Percentiles rank a stretch among this genome's conserved stretches.
phyloP scores from a whole-genome alignment of 768 basidiomycete species.

The Candolleomyces eurysporus region DNA sequence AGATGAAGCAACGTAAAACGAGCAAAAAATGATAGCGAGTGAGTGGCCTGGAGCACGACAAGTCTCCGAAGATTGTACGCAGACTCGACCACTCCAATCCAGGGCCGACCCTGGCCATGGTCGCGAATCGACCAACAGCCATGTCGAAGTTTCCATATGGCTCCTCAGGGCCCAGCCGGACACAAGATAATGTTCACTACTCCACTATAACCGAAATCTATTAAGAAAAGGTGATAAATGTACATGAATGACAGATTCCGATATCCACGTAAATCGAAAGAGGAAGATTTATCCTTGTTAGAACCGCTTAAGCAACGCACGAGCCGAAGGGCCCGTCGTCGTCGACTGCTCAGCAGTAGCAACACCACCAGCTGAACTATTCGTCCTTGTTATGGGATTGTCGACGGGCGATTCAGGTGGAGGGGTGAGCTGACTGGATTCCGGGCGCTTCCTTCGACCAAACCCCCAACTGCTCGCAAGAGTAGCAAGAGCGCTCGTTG shows the following conservation, averaged over 20 bases:
- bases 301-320: conserved; percentile 39
- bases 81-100: not conserved
- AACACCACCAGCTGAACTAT: not conserved
- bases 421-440: conserved; percentile 21
- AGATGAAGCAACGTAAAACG: not conserved
- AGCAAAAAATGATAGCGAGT: not conserved
- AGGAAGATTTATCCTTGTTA: conserved; percentile 15
- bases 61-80: not conserved
- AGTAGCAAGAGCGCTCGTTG: conserved; percentile 53
- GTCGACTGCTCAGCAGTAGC: not conserved
- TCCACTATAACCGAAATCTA: not conserved
- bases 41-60: not conserved
- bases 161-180: not conserved
- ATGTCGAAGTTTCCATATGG: not conserved
- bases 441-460: conserved; percentile 50
- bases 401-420: conserved; percentile 29
- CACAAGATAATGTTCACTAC: not conserved
- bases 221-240: not conserved
- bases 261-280: conserved; percentile 1
- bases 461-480: conserved; percentile 70
- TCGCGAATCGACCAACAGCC: not conserved
- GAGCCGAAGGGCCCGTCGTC: conserved; percentile 28
- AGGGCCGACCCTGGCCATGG: not conserved
- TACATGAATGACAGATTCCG: conserved; percentile 1
- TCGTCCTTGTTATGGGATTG: conserved; percentile 4